These are phyloP conservation scores for Selaginella moellendorffii DNA, from an alignment of 75 land plant species.

Conservation along the genomic window DNA sequence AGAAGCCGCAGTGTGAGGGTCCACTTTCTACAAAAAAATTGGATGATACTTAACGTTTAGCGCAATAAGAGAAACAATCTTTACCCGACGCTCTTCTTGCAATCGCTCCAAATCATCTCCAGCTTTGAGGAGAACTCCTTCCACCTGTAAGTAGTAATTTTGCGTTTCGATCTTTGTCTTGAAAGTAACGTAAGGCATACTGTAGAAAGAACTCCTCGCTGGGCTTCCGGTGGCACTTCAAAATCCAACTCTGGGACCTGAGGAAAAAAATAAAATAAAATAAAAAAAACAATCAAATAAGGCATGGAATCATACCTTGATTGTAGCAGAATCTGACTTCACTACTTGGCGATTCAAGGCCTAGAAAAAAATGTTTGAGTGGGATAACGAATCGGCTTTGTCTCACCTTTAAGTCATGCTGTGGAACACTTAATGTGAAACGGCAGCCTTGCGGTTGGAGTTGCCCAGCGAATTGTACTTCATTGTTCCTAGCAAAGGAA, in stretches of 20 bases:
- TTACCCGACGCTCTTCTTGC: conserved; percentile 90
- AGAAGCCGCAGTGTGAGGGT: conserved; percentile 78
- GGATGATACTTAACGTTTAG: too few species aligned
- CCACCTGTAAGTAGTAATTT: conserved; percentile 39
- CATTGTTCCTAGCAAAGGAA: conserved; percentile 62
- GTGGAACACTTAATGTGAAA: conserved; percentile 40
- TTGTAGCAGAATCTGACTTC: conserved; percentile 93
- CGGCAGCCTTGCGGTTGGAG: conserved; percentile 71
- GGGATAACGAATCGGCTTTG: background rate
- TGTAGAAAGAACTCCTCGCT: conserved; percentile 84
- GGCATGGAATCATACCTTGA: too few species aligned
- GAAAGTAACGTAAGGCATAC: conserved; percentile 25
- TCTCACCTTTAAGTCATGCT: conserved; percentile 46
- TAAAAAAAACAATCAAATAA: too few species aligned
- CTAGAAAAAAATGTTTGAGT: conserved; percentile 24
- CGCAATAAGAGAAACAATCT: background rate
- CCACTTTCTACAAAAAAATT: conserved; percentile 44
- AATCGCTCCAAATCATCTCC: conserved; percentile 61
- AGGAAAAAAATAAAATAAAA: conserved; percentile 9
- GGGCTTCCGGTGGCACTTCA: conserved; percentile 97
- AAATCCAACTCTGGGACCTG: conserved; percentile 97
- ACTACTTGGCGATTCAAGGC: conserved; percentile 77
- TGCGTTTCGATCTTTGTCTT: too few species aligned
- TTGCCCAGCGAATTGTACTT: conserved; percentile 92
- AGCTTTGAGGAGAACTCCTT: conserved; percentile 80